These are phyloP conservation scores for Penicillium flavigenum DNA, from an alignment of 495 filamentous ascomycete species.

Conservation along the genomic window DNA sequence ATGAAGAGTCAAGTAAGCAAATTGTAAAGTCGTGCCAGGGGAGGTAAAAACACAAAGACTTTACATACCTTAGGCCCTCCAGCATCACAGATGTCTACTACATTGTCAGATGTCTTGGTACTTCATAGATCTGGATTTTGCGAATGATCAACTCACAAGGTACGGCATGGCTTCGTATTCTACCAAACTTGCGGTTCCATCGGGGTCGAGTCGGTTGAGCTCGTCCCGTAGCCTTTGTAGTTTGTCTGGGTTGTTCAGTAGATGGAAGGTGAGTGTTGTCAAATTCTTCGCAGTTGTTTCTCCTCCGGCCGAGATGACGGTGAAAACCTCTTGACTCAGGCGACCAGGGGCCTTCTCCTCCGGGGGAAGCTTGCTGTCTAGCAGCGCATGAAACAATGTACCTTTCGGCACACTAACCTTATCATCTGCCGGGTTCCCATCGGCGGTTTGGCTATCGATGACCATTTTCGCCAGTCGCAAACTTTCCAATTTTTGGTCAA, in stretches of 20 bases:
- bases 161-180: conserved; percentile 40
- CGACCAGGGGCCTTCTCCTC: conserved; percentile 33
- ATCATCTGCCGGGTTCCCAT: background rate
- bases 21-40: background rate
- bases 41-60: background rate
- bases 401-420: conserved; percentile 8
- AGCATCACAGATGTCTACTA: conserved; percentile 31
- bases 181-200: conserved; percentile 23
- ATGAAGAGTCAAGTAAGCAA: background rate
- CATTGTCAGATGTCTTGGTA: conserved; percentile 1
- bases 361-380: conserved; percentile 41
- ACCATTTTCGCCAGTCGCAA: conserved; percentile 16
- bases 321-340: conserved; percentile 43
- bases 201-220: conserved; percentile 22
- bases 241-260: conserved; percentile 37
- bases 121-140: too few relatives aligned
- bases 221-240: conserved; percentile 32
- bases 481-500: conserved; percentile 23
- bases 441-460: conserved; percentile 11
- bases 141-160: conserved; percentile 17
- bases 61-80: conserved; percentile 31
- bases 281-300: conserved; percentile 46
- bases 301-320: conserved; percentile 47
- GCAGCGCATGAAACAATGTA: conserved; percentile 46
- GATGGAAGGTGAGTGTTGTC: conserved; percentile 40